Percentiles rank a stretch among this genome's conserved stretches.
phyloP scores from a whole-genome alignment of 306 rosid species.

The Bauhinia variegata region DNA sequence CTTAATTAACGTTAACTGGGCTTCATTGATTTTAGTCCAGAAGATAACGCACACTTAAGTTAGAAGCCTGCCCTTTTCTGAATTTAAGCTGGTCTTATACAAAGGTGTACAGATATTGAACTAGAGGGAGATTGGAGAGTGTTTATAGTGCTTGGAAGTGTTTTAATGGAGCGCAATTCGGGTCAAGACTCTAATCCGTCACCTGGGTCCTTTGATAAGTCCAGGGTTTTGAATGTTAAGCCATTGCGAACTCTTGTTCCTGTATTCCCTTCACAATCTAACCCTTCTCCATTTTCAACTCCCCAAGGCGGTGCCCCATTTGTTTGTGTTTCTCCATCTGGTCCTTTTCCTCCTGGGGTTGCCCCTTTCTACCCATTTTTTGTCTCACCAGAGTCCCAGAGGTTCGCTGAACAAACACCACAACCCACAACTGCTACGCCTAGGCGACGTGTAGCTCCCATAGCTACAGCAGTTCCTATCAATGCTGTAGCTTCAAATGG shows the following conservation, averaged over 20 bases:
- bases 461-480: conserved; percentile 73
- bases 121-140: conserved; percentile 15
- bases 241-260: conserved; percentile 85
- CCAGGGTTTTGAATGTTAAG: conserved; percentile 80
- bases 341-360: conserved; percentile 85
- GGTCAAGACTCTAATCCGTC: conserved; percentile 60
- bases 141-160: conserved; percentile 34
- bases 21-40: conserved; percentile 17
- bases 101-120: conserved; percentile 1
- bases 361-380: conserved; percentile 80
- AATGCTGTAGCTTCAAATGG: conserved; percentile 66
- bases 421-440: conserved; percentile 37
- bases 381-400: conserved; percentile 55
- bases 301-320: conserved; percentile 88
- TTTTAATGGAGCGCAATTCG: conserved; percentile 63
- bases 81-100: not conserved
- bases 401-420: conserved; percentile 51
- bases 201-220: conserved; percentile 72
- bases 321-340: conserved; percentile 81
- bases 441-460: conserved; percentile 35
- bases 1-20: conserved; percentile 4
- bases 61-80: not conserved
- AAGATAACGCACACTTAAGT: not conserved
- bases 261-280: conserved; percentile 71
- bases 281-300: conserved; percentile 54